Evolutionary conservation across 768 basidiomycete species (phyloP).

Genomic region (Grammothele lineata): DNA sequence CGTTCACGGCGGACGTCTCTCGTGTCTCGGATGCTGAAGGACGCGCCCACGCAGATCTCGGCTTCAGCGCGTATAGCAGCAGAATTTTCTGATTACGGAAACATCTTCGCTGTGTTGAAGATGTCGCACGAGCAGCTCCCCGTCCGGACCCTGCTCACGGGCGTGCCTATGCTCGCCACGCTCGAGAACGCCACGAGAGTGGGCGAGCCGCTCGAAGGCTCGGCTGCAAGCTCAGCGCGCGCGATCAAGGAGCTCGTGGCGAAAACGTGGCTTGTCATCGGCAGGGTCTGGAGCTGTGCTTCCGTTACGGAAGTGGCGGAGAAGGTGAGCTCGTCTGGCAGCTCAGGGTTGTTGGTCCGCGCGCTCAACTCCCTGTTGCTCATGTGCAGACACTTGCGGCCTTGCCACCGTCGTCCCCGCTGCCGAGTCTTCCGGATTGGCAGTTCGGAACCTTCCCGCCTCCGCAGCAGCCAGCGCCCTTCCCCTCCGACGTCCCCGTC

Average conservation of each 20-base stretch:
- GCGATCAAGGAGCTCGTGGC: constrained; percentile 62
- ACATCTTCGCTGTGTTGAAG: constrained; percentile 62
- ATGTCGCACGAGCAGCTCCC: constrained; percentile 72
- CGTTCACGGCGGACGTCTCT: constrained; percentile 56
- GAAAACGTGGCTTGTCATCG: constrained; percentile 65
- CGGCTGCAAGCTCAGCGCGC: constrained; percentile 37
- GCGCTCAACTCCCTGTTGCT: too few species aligned
- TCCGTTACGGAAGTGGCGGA: constrained; percentile 52
- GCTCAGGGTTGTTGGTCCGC: too few species aligned
- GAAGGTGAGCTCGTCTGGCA: constrained; percentile 36
- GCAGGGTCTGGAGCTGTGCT: constrained; percentile 61
- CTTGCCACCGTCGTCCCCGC: constrained; percentile 1
- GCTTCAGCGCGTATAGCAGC: constrained; percentile 43
- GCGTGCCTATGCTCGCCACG: constrained; percentile 84
- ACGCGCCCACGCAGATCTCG: constrained; percentile 39
- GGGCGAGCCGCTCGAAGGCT: constrained; percentile 34
- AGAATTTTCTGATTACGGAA: constrained; percentile 68
- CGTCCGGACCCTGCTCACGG: constrained; percentile 65
- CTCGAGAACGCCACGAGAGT: constrained; percentile 51
- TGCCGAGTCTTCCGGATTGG: constrained; percentile 33
- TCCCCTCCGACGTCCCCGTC: constrained; percentile 29
- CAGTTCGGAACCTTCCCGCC: constrained; percentile 40
- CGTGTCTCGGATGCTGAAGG: constrained; percentile 48
- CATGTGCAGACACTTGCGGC: constrained; percentile 10
- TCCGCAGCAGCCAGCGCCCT: constrained; percentile 40